Percentiles rank a stretch among this genome's conserved stretches.
Evolutionary conservation across 208 protist genomes (phyloP).

Genomic region (Wallacemonas collosoma): DNA sequence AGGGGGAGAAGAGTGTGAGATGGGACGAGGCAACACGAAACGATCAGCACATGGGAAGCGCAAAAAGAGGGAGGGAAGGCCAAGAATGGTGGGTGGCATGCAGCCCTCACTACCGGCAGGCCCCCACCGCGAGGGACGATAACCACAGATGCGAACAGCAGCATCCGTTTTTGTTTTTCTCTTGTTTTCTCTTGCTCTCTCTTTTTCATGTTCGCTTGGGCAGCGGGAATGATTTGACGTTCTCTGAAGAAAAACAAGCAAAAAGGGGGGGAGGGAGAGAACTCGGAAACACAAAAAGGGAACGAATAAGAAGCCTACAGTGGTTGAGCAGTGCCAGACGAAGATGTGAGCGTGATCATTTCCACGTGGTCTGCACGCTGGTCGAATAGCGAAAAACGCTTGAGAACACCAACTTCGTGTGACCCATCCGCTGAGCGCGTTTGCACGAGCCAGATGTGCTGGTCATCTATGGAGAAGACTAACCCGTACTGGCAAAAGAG

Average conservation of each 20-base stretch:
- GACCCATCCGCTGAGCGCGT: neutral
- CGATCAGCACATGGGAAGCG: neutral
- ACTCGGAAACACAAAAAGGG: conserved; percentile 15
- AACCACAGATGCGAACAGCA: too few species aligned
- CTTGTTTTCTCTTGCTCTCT: too few species aligned
- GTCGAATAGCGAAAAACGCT: neutral
- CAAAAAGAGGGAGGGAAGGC: conserved; percentile 12
- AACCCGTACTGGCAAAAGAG: neutral
- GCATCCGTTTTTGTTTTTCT: too few species aligned
- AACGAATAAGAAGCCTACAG: conserved; percentile 18
- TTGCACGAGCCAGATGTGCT: conserved; percentile 3
- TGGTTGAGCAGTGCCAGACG: neutral
- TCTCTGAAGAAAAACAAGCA: too few species aligned
- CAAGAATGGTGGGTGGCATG: neutral
- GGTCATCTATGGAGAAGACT: neutral
- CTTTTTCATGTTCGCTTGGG: too few species aligned
- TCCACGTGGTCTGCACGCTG: neutral
- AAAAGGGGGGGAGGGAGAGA: too few species aligned
- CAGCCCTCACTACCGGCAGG: too few species aligned
- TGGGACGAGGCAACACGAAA: too few species aligned
- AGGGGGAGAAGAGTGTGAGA: too few species aligned
- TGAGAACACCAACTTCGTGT: neutral
- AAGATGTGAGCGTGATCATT: neutral
- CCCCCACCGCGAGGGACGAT: too few species aligned
- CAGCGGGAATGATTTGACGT: too few species aligned